These are phyloP conservation scores for Cochlearia excelsa DNA, from an alignment of 345 rosid genomes.

Conservation along the genomic window DNA sequence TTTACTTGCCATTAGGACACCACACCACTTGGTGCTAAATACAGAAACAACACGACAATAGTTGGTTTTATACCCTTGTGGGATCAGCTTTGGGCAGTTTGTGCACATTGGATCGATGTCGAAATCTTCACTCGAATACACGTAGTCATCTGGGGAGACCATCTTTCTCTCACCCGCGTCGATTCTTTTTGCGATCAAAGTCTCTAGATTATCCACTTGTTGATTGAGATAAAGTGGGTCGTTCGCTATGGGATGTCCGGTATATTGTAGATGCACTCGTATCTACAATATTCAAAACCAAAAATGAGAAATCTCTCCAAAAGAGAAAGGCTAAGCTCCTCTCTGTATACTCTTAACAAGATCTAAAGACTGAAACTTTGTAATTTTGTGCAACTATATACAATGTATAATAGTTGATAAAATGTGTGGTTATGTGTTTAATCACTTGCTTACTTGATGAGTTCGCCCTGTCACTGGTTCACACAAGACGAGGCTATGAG, in stretches of 20 bases:
- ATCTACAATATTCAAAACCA: slow-evolving; percentile 46
- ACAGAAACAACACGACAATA: neutral
- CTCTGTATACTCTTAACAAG: neutral
- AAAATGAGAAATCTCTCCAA: slow-evolving; percentile 4
- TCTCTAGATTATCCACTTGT: slow-evolving; percentile 37
- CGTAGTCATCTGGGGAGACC: slow-evolving; percentile 29
- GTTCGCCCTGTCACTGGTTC: slow-evolving; percentile 93
- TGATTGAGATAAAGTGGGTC: slow-evolving; percentile 71
- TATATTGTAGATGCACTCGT: slow-evolving; percentile 78
- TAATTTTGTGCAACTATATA: neutral
- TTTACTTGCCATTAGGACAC: neutral
- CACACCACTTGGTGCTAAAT: neutral
- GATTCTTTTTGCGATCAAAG: slow-evolving; percentile 54
- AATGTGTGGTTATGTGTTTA: neutral
- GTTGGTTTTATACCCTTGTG: slow-evolving; percentile 56
- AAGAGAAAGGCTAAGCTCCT: neutral
- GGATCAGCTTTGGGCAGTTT: slow-evolving; percentile 70
- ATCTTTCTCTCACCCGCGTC: slow-evolving; percentile 38
- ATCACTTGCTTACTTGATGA: slow-evolving; percentile 68
- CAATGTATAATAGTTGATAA: neutral
- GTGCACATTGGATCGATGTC: slow-evolving; percentile 80
- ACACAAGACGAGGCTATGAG: slow-evolving; percentile 80
- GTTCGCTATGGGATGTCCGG: slow-evolving; percentile 90
- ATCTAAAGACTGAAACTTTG: slow-evolving; percentile 2
- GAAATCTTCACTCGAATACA: slow-evolving; percentile 50